These are phyloP conservation scores for Thermothielavioides terrestris DNA, from an alignment of 495 filamentous ascomycete species.

Conservation along the genomic window DNA sequence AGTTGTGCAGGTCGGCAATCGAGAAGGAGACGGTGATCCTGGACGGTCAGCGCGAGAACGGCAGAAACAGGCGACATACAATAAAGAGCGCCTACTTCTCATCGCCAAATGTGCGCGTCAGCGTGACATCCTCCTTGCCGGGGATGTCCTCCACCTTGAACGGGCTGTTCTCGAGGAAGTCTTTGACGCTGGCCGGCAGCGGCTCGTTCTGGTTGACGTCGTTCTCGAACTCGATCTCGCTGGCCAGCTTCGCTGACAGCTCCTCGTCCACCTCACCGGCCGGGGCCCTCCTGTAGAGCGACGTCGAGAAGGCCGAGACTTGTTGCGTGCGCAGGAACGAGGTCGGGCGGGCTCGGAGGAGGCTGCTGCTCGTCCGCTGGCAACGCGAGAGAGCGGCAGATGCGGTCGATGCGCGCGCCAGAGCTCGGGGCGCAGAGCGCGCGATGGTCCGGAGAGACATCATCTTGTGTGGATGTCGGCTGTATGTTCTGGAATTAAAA, in stretches of 20 bases:
- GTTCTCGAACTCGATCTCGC: slow-evolving; percentile 61
- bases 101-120: slow-evolving; percentile 74
- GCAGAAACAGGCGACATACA: neutral
- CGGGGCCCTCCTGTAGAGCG: slow-evolving; percentile 43
- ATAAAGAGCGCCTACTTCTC: slow-evolving; percentile 72
- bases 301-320: slow-evolving; percentile 67
- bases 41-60: slow-evolving; percentile 10
- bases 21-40: slow-evolving; percentile 92
- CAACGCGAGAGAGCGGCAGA: slow-evolving; percentile 46
- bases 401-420: slow-evolving; percentile 52
- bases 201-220: slow-evolving; percentile 50
- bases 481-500: neutral
- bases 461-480: slow-evolving; percentile 47
- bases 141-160: slow-evolving; percentile 69
- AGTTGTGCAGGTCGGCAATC: slow-evolving; percentile 77
- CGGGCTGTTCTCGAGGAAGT: slow-evolving; percentile 61
- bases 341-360: slow-evolving; percentile 22
- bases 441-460: slow-evolving; percentile 63
- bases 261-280: slow-evolving; percentile 55
- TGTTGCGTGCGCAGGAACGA: slow-evolving; percentile 42
- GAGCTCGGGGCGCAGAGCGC: slow-evolving; percentile 61
- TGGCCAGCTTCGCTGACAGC: slow-evolving; percentile 67
- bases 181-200: slow-evolving; percentile 54
- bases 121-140: slow-evolving; percentile 77
- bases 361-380: slow-evolving; percentile 23